These are phyloP conservation scores for Fraxinus floribunda DNA, from an alignment of 305 asterid species.

Conservation along the genomic window DNA sequence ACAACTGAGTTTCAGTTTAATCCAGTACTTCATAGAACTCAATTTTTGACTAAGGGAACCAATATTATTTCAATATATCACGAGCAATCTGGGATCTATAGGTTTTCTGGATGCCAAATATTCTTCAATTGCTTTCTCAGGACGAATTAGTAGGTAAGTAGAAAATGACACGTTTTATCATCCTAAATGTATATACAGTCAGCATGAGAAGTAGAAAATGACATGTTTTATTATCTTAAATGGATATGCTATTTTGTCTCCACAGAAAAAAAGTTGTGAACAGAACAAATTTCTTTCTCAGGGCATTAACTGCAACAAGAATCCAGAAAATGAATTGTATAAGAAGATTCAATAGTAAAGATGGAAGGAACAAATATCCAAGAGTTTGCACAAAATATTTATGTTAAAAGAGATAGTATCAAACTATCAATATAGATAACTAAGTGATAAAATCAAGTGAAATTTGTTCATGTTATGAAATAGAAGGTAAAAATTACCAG, in stretches of 20 bases:
- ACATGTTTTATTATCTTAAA: background rate
- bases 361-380: constrained; percentile 10
- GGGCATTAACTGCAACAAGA: background rate
- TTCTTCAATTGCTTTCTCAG: background rate
- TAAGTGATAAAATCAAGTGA: background rate
- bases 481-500: constrained; percentile 55
- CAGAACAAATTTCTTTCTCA: background rate
- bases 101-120: background rate
- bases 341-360: constrained; percentile 8
- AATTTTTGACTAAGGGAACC: background rate
- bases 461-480: constrained; percentile 7
- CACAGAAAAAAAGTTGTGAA: background rate
- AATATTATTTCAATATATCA: background rate
- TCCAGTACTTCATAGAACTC: background rate
- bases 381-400: background rate
- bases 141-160: background rate
- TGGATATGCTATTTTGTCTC: background rate
- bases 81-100: background rate
- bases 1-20: constrained; percentile 9
- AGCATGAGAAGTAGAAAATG: background rate
- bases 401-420: background rate
- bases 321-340: constrained; percentile 1
- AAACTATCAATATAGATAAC: background rate
- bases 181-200: background rate
- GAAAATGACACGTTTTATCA: background rate